A percentile compares a stretch with the other conserved stretches of the same genome.
Conservation (phyloP, 441 rosid genomes). For the Theobroma grandiflorum region DNA sequence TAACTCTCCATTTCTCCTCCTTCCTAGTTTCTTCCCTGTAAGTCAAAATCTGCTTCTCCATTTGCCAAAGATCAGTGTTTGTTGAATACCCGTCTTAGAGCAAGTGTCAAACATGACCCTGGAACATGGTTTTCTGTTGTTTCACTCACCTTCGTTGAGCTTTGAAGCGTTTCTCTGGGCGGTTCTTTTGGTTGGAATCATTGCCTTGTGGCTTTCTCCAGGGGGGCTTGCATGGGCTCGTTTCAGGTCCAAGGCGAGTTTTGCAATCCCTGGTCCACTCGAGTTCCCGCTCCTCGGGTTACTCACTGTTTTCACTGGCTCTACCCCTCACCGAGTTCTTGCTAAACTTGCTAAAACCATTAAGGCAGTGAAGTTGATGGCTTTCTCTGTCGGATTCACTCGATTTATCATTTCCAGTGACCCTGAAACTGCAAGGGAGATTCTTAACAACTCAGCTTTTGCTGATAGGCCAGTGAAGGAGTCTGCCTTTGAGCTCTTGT, state of each 20-base stretch:
- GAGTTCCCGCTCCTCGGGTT: constrained; percentile 64
- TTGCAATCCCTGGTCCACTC: constrained; percentile 68
- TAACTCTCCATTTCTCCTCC: not conserved
- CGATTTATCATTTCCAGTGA: constrained; percentile 74
- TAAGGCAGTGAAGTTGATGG: constrained; percentile 64
- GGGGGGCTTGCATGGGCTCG: constrained; percentile 86
- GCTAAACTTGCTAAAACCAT: constrained; percentile 39
- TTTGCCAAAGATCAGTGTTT: not conserved
- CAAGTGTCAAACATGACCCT: not conserved
- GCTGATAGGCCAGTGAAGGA: constrained; percentile 83
- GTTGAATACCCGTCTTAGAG: not conserved
- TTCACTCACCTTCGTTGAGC: constrained; percentile 33
- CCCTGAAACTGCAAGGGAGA: constrained; percentile 67
- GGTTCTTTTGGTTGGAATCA: constrained; percentile 40
- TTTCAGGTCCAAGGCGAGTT: constrained; percentile 31
- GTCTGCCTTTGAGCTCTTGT: constrained; percentile 79
- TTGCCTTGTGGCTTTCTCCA: constrained; percentile 55
- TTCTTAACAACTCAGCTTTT: constrained; percentile 72
- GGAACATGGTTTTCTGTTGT: not conserved
- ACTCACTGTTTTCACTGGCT: constrained; percentile 29
- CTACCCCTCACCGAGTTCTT: constrained; percentile 57
- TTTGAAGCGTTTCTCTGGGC: constrained; percentile 43
- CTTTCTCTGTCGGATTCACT: constrained; percentile 72
- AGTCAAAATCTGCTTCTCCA: not conserved
- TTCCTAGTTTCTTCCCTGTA: not conserved